phyloP scores from a whole-genome alignment of 2,329 filamentous ascomycete genomes.

The Penicillium sclerotiorum region DNA sequence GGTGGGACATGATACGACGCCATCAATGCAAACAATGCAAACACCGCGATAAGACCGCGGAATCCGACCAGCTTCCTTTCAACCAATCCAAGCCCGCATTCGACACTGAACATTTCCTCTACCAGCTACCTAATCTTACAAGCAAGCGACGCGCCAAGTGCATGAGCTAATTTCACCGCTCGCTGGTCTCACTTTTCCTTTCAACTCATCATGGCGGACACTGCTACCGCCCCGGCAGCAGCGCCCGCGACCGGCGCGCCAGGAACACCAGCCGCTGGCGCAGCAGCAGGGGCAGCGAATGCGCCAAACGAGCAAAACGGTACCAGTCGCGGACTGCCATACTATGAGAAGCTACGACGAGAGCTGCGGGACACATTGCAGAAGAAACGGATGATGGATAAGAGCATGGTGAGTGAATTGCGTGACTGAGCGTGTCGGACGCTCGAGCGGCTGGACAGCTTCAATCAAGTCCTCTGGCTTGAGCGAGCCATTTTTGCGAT shows the following conservation, averaged over 20 bases:
- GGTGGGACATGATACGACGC: slow-evolving; percentile 12
- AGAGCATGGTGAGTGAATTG: slow-evolving; percentile 54
- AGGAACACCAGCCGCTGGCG: slow-evolving; percentile 21
- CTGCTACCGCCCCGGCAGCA: slow-evolving; percentile 36
- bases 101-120: neutral
- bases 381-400: slow-evolving; percentile 66
- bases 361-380: slow-evolving; percentile 68
- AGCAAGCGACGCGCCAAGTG: too few species aligned
- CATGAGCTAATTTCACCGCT: neutral
- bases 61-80: slow-evolving; percentile 1
- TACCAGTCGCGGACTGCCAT: slow-evolving; percentile 56
- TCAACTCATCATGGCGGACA: slow-evolving; percentile 43
- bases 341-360: slow-evolving; percentile 72
- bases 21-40: slow-evolving; percentile 5
- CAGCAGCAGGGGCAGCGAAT: slow-evolving; percentile 24
- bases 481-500: too few species aligned
- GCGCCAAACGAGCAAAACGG: slow-evolving; percentile 29
- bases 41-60: slow-evolving; percentile 5
- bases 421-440: neutral
- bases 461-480: too few species aligned
- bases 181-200: neutral
- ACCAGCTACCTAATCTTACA: neutral
- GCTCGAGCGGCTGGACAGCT: too few species aligned
- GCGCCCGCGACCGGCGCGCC: slow-evolving; percentile 23
- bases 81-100: slow-evolving; percentile 1